phyloP scores from a whole-genome alignment of 108 stramenopile genomes.

The Pinguiococcus pyrenoidosus region DNA sequence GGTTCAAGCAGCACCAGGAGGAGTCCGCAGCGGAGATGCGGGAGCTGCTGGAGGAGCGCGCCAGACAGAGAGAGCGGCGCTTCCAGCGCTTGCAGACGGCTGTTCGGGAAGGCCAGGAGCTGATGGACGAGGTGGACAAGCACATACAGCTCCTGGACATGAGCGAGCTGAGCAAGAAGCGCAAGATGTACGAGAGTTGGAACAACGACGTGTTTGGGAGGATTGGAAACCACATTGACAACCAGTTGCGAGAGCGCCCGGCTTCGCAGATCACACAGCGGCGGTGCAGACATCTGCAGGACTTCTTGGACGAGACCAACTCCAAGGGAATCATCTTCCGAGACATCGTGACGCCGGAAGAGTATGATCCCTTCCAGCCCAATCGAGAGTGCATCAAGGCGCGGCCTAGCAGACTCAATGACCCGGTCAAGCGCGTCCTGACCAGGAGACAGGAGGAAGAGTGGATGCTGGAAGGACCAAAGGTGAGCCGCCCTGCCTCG shows the following conservation, averaged over 20 bases:
- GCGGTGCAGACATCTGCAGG: conserved; percentile 14
- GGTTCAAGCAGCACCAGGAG: too few species aligned
- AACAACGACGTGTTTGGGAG: conserved; percentile 6
- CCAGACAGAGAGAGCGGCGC: neutral
- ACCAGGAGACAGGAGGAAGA: too few species aligned
- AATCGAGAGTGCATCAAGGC: conserved; percentile 9
- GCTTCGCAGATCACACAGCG: conserved; percentile 4
- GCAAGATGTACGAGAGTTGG: conserved; percentile 15
- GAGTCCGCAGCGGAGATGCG: too few species aligned
- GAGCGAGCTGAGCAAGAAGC: conserved; percentile 4
- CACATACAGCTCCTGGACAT: neutral
- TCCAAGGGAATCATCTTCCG: conserved; percentile 30
- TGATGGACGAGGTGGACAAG: conserved; percentile 2
- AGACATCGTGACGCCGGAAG: conserved; percentile 17
- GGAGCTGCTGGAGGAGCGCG: too few species aligned
- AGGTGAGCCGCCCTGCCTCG: neutral
- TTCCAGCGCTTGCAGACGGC: conserved; percentile 3
- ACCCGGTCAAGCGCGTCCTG: too few species aligned
- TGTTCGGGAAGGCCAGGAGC: neutral
- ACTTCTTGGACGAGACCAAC: conserved; percentile 29
- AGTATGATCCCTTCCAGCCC: conserved; percentile 15
- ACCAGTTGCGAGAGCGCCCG: neutral
- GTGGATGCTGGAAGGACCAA: neutral
- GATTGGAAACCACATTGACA: conserved; percentile 6
- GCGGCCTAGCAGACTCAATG: neutral